phyloP scores from a whole-genome alignment of 1,284 basidiomycete species.

The Paramarasmius palmivorus region DNA sequence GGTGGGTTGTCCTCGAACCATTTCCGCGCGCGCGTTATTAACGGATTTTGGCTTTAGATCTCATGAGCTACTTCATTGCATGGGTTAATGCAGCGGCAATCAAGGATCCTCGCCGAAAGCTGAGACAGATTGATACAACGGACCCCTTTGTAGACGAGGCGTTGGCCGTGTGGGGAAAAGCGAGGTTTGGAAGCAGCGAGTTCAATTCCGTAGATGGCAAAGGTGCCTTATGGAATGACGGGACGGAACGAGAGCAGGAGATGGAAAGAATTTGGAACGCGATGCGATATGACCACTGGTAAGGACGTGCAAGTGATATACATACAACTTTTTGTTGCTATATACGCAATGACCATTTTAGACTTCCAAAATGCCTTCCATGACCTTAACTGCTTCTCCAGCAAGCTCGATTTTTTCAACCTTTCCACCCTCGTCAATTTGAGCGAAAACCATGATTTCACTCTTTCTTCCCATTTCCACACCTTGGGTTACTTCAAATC shows the following conservation, averaged over 20 bases:
- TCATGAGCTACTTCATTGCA: conserved; percentile 28
- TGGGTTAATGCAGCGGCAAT: conserved; percentile 34
- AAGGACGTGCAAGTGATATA: too few relatives aligned
- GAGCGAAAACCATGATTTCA: conserved; percentile 38
- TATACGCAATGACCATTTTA: too few relatives aligned
- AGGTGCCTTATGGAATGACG: too few relatives aligned
- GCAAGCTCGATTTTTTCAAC: conserved; percentile 35
- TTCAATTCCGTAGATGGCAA: not conserved
- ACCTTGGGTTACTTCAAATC: conserved; percentile 39
- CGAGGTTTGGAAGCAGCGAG: not conserved
- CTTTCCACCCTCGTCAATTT: conserved; percentile 29
- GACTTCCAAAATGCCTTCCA: conserved; percentile 26
- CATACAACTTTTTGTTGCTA: too few relatives aligned
- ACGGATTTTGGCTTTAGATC: conserved; percentile 15
- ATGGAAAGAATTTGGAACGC: too few relatives aligned
- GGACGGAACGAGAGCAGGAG: too few relatives aligned
- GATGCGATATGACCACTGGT: too few relatives aligned
- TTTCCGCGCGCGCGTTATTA: not conserved
- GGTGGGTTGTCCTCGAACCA: conserved; percentile 17
- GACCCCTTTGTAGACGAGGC: not conserved
- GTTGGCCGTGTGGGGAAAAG: not conserved
- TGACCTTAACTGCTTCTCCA: conserved; percentile 39
- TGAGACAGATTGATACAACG: conserved; percentile 10
- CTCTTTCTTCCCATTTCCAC: conserved; percentile 46
- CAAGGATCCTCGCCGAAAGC: conserved; percentile 32